Percentiles rank a stretch among this genome's conserved stretches.
Conservation (phyloP, 768 basidiomycete genomes). For the Lactarius evosmus region DNA sequence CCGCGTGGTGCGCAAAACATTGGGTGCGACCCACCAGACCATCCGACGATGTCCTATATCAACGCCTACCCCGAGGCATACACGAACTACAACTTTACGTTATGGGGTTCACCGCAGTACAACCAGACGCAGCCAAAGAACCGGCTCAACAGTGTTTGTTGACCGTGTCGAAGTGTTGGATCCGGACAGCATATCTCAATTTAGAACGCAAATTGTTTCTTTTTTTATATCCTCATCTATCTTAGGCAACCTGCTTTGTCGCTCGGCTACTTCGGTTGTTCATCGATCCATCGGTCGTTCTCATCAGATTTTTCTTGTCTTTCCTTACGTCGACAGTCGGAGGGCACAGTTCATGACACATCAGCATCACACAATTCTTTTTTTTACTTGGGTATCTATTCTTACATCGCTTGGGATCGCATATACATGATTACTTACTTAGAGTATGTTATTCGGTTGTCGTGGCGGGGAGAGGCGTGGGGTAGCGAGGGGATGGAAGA, state of each 20-base stretch:
- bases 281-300: background rate
- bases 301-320: background rate
- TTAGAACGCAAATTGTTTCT: background rate
- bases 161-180: background rate
- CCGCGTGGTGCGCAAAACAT: constrained; percentile 63
- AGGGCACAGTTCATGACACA: background rate
- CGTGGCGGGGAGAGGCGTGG: background rate
- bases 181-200: background rate
- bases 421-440: constrained; percentile 15
- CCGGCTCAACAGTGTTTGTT: constrained; percentile 7
- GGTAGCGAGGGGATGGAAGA: background rate
- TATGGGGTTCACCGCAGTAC: constrained; percentile 47
- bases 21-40: constrained; percentile 78
- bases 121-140: constrained; percentile 26
- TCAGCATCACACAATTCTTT: background rate
- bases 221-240: constrained; percentile 8
- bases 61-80: constrained; percentile 72
- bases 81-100: constrained; percentile 75
- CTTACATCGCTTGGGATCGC: background rate
- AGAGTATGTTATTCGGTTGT: background rate
- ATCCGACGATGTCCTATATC: constrained; percentile 83
- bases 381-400: constrained; percentile 1
- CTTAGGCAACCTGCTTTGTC: background rate
- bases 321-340: background rate
- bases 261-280: background rate